phyloP scores from a whole-genome alignment of 2,329 filamentous ascomycete genomes.

The Ceratocystis diversiconidia region DNA sequence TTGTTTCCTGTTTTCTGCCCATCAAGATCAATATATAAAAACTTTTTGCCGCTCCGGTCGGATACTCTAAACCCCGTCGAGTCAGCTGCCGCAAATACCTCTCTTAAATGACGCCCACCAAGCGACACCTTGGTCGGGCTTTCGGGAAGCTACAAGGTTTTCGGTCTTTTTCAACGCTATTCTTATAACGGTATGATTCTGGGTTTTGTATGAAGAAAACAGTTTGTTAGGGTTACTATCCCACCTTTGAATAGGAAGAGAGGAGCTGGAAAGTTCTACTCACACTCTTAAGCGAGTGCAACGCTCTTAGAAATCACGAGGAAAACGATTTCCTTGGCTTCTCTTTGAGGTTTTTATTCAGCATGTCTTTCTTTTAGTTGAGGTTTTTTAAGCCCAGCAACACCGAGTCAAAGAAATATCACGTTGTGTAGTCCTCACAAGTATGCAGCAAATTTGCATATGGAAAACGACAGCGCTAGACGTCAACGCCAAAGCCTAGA shows the following conservation, averaged over 20 bases:
- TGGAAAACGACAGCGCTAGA: too few species aligned
- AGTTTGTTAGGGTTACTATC: neutral
- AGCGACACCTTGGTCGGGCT: too few species aligned
- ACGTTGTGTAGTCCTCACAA: neutral
- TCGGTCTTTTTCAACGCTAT: neutral
- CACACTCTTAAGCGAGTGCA: conserved; percentile 2
- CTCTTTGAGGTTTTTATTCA: too few species aligned
- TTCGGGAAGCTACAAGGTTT: too few species aligned
- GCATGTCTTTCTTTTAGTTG: too few species aligned
- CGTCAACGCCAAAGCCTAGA: too few species aligned
- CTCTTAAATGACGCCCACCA: neutral
- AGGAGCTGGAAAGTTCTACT: neutral
- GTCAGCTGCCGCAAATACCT: neutral
- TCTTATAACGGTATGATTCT: neutral
- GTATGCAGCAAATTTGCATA: neutral
- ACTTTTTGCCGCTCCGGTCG: neutral
- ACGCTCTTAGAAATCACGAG: conserved; percentile 8
- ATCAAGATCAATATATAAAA: neutral
- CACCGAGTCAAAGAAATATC: neutral
- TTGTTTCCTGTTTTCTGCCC: neutral
- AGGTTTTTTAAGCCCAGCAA: neutral
- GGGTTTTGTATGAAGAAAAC: neutral
- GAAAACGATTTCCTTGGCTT: too few species aligned
- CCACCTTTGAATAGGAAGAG: neutral
- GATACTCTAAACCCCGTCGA: neutral